Conservation (phyloP, 1,139 yeast species). For the Yamadazyma buinensis region DNA sequence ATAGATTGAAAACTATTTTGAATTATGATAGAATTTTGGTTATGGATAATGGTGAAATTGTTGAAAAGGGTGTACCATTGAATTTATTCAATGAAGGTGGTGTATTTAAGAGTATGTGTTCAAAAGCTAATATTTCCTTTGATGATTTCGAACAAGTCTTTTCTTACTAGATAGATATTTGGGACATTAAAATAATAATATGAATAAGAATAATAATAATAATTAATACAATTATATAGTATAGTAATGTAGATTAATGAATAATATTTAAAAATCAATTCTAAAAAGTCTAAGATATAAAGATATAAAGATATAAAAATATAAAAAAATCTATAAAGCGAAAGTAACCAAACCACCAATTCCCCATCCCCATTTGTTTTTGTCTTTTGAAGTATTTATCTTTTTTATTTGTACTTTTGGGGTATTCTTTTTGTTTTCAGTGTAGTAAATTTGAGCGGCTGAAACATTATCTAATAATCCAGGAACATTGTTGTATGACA, state of each 20-base stretch:
- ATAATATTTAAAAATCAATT: too few species aligned
- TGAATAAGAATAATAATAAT: too few species aligned
- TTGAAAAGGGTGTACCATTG: conserved; percentile 24
- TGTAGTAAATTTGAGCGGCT: conserved; percentile 24
- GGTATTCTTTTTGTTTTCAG: too few species aligned
- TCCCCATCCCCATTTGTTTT: neutral
- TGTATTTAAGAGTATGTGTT: conserved; percentile 33
- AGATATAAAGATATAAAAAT: too few species aligned
- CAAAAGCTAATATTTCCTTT: conserved; percentile 26
- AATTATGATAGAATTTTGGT: conserved; percentile 37
- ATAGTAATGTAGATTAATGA: neutral
- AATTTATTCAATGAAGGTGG: conserved; percentile 28
- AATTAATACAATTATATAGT: too few species aligned
- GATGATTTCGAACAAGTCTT: conserved; percentile 21
- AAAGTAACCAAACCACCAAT: too few species aligned
- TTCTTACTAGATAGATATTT: conserved; percentile 12
- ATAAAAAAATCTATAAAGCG: too few species aligned
- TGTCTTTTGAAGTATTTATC: neutral
- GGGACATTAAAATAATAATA: too few species aligned
- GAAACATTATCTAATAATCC: conserved; percentile 23
- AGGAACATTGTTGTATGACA: too few species aligned
- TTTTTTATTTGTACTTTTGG: too few species aligned
- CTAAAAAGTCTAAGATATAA: neutral
- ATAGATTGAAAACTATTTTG: conserved; percentile 36
- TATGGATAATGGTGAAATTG: conserved; percentile 25